Evolutionary conservation across 108 stramenopile genomes (phyloP).

Genomic region (Hondaea fermentalgiana): DNA sequence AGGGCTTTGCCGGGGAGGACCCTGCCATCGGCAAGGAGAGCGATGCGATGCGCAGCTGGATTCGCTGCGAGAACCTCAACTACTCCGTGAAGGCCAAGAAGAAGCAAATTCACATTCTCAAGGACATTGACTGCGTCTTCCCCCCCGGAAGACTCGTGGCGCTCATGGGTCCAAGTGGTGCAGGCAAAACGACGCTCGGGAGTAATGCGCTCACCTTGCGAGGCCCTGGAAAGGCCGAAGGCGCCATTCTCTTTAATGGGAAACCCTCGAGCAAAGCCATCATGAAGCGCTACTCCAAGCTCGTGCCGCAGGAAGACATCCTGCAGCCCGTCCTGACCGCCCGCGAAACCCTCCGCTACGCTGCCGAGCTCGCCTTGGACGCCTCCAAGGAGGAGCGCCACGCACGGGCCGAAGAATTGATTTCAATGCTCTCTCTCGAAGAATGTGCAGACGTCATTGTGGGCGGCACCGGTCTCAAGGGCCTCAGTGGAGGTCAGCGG

Average conservation of each 20-base stretch:
- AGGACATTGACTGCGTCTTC: slow-evolving; percentile 9
- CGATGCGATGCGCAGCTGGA: not conserved
- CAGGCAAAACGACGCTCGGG: slow-evolving; percentile 28
- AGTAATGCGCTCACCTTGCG: not conserved
- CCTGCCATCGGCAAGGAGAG: no score
- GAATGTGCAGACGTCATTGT: not conserved
- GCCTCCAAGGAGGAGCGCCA: slow-evolving; percentile 25
- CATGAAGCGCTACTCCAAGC: not conserved
- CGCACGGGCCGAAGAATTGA: slow-evolving; percentile 11
- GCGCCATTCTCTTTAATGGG: not conserved
- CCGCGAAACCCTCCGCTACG: slow-evolving; percentile 25
- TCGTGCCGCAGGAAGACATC: slow-evolving; percentile 43
- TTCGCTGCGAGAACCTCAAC: not conserved
- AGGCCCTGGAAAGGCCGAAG: not conserved
- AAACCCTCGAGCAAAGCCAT: not conserved
- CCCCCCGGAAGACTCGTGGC: slow-evolving; percentile 24
- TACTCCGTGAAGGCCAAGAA: not conserved
- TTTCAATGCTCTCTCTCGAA: not conserved
- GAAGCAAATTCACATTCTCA: not conserved
- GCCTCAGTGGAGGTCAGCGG: slow-evolving; percentile 28
- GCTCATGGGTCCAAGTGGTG: slow-evolving; percentile 33
- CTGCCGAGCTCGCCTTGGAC: slow-evolving; percentile 16
- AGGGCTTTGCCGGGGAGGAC: no score
- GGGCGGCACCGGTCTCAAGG: not conserved
- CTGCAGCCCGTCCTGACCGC: slow-evolving; percentile 33